Evolutionary conservation across 768 basidiomycete genomes (phyloP).

Genomic region (Phylloporus sp.): DNA sequence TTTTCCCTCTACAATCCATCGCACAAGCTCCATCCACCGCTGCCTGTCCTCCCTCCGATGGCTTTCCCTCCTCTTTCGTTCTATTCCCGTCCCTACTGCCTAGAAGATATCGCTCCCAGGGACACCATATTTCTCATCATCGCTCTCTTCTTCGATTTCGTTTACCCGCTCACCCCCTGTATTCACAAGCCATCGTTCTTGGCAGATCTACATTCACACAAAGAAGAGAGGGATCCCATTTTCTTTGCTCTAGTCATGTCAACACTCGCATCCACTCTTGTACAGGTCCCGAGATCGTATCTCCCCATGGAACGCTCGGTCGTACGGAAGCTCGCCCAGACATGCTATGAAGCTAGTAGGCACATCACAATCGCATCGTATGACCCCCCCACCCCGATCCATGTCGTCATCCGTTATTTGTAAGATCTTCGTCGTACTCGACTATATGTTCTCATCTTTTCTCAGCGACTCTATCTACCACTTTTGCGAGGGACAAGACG

Average conservation of each 20-base stretch:
- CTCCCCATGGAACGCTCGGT: slow-evolving; percentile 81
- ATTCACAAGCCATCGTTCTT: slow-evolving; percentile 89
- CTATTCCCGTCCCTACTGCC: slow-evolving; percentile 67
- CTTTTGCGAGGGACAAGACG: slow-evolving; percentile 84
- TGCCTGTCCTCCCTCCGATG: slow-evolving; percentile 40
- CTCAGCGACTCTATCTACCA: slow-evolving; percentile 77
- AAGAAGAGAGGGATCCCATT: slow-evolving; percentile 84
- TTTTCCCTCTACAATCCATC: slow-evolving; percentile 70
- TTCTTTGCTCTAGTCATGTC: slow-evolving; percentile 91
- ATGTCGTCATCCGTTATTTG: slow-evolving; percentile 88
- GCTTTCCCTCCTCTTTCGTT: slow-evolving; percentile 57
- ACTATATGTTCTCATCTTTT: slow-evolving; percentile 4
- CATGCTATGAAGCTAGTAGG: slow-evolving; percentile 76
- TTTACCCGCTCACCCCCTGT: slow-evolving; percentile 87
- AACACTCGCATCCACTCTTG: slow-evolving; percentile 80
- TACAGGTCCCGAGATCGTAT: slow-evolving; percentile 85
- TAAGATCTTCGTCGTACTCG: slow-evolving; percentile 35
- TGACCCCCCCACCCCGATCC: slow-evolving; percentile 78
- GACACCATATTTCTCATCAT: slow-evolving; percentile 80
- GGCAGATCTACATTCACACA: slow-evolving; percentile 73
- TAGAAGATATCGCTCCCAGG: slow-evolving; percentile 79
- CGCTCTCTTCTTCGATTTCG: slow-evolving; percentile 88
- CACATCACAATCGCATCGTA: slow-evolving; percentile 77
- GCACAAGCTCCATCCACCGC: slow-evolving; percentile 56
- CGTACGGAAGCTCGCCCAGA: slow-evolving; percentile 78